These are phyloP conservation scores for Leavenworthia alabamica DNA, from an alignment of 345 rosid species.

Conservation along the genomic window DNA sequence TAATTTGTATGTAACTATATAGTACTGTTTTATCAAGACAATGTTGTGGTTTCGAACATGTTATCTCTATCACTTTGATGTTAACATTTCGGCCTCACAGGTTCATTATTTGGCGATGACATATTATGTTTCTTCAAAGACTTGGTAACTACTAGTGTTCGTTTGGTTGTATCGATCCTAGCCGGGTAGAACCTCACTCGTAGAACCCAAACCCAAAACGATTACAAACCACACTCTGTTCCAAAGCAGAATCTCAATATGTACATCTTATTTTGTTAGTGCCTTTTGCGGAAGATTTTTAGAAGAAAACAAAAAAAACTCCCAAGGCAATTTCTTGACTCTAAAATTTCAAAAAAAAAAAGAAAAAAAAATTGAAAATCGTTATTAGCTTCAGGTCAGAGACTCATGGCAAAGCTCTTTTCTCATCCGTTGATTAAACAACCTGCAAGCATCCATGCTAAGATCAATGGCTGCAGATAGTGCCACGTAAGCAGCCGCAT, in stretches of 20 bases:
- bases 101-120: neutral
- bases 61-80: neutral
- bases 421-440: conserved; percentile 78
- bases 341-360: neutral
- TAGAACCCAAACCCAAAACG: no score
- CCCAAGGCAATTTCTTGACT: conserved; percentile 10
- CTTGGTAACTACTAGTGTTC: no score
- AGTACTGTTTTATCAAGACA: neutral
- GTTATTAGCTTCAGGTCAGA: conserved; percentile 17
- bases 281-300: neutral
- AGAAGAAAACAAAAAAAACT: neutral
- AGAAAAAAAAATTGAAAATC: neutral
- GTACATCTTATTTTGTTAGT: conserved; percentile 26
- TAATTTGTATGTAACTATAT: neutral
- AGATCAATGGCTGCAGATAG: conserved; percentile 82
- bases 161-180: no score
- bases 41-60: neutral
- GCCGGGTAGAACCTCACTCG: no score
- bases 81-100: neutral
- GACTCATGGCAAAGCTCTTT: conserved; percentile 65
- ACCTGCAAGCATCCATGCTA: conserved; percentile 89
- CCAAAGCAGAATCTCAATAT: conserved; percentile 21
- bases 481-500: conserved; percentile 92
- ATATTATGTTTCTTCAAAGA: no score
- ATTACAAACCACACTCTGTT: conserved; percentile 15